phyloP scores from a whole-genome alignment of 2,329 filamentous ascomycete genomes.

The Orbilia blumenaviensis region DNA sequence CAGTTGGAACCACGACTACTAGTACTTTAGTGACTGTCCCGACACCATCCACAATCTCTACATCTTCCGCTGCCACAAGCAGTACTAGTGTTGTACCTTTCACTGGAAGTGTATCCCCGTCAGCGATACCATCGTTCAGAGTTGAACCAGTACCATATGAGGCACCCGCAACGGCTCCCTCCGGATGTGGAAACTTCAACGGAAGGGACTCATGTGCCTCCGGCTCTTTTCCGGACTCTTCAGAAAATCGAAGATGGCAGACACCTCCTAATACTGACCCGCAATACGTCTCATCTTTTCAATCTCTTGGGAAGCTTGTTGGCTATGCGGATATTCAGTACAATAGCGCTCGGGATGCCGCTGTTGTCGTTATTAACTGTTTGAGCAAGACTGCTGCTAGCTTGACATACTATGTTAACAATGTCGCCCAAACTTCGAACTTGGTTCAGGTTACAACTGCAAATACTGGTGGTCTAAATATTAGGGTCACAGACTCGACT shows the following conservation, averaged over 20 bases:
- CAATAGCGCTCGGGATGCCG: constrained; percentile 56
- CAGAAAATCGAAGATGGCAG: constrained; percentile 59
- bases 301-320: constrained; percentile 57
- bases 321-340: constrained; percentile 59
- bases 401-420: constrained; percentile 56
- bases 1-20: constrained; percentile 13
- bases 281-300: constrained; percentile 57
- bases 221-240: constrained; percentile 55
- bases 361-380: constrained; percentile 58
- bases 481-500: constrained; percentile 56
- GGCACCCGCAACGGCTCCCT: constrained; percentile 54
- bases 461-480: constrained; percentile 52
- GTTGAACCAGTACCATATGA: constrained; percentile 56
- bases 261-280: constrained; percentile 56
- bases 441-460: constrained; percentile 56
- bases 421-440: constrained; percentile 54
- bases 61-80: not conserved
- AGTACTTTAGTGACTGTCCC: not conserved
- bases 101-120: constrained; percentile 46
- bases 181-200: constrained; percentile 58
- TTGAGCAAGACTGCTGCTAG: constrained; percentile 57
- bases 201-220: constrained; percentile 57
- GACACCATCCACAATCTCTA: constrained; percentile 17
- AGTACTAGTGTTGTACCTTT: constrained; percentile 33
- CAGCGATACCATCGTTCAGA: constrained; percentile 55